Evolutionary conservation across 1,139 yeast species (phyloP), one percentile per base, ranked within the genome.

Genomic region (Saccharomyces pastorianus): DNA sequence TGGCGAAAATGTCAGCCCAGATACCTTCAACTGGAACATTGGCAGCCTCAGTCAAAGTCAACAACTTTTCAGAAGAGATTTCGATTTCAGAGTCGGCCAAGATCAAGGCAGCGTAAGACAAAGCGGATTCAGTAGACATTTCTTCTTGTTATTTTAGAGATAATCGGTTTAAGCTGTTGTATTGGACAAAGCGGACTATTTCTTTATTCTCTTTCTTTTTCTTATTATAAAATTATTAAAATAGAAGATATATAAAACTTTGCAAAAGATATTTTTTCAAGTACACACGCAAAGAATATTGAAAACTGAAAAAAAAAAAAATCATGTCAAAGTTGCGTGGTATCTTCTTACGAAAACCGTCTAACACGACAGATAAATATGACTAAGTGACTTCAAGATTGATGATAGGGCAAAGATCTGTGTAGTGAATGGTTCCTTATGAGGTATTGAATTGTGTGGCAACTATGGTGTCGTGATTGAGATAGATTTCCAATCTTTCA

Each of bases 51-150:
- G 83, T 77, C 75, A 85, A 79, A 71, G 88, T 77, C 69, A 79
- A 72, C 74, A 86, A 82, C 81, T 85, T 85, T 75, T 84, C 90
- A 66, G 90, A 68, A 62, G 86, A 77, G 79, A 85, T 82, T 76
- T 85, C 91, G 69, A 85, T 76, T 64, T 85, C 93, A 70, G 93
- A 80, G 72, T 86, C 95, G 66, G 93, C 88, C 75, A 86, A 83
- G 80, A 86, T 85, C 74, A 86, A 80, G 71, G 93, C 89, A 72
- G 95, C 93, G 85, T 85, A 86, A 64, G 93, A 84, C 73, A 86
- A 81, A 73, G 90, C 85, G 70, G 89, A 76, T 83, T 86, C 91
- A 73, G 82, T 78, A 73, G 93, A 85, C 89, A 84, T 84, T 73
- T 65, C 76, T 65, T 54, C 55, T 55, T 59, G 53, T 64, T 62